Conservation (phyloP, 75 land plant species). For the Pinus taeda region DNA sequence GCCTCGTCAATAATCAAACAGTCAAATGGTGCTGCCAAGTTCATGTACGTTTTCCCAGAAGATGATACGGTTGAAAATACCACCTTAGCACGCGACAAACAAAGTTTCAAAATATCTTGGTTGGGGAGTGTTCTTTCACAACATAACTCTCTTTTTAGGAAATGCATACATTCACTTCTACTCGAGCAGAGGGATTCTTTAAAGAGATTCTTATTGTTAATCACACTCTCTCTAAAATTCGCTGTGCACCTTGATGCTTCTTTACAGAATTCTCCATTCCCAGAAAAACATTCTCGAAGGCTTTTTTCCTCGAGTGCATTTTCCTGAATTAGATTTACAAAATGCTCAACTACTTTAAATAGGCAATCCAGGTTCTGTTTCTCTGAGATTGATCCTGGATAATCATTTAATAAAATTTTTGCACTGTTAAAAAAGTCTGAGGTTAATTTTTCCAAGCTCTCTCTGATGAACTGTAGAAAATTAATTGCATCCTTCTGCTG, state of each 20-base stretch:
- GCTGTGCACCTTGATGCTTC: background rate
- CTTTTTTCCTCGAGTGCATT: background rate
- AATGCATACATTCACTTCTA: background rate
- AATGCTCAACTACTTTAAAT: background rate
- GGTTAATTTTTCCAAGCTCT: background rate
- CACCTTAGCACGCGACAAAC: slow-evolving; percentile 50
- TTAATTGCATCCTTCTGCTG: background rate
- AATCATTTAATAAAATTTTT: background rate
- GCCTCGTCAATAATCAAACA: slow-evolving; percentile 99
- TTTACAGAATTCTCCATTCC: background rate
- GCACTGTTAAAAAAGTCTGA: background rate
- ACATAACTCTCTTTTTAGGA: background rate
- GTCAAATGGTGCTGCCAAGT: slow-evolving; percentile 44
- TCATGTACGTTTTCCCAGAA: slow-evolving; percentile 29
- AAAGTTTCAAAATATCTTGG: background rate
- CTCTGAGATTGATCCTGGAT: background rate
- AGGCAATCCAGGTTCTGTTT: slow-evolving; percentile 5
- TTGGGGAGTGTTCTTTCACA: background rate
- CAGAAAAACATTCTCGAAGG: slow-evolving; percentile 3
- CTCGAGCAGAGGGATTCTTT: background rate
- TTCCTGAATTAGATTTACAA: slow-evolving; percentile 2
- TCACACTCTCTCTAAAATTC: background rate
- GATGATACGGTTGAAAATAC: slow-evolving; percentile 63
- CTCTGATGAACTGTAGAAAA: slow-evolving; percentile 3
- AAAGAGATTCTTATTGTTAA: background rate